Evolutionary conservation across 805 yeast genomes (phyloP).

Genomic region (Yamadazyma nakazawae): DNA sequence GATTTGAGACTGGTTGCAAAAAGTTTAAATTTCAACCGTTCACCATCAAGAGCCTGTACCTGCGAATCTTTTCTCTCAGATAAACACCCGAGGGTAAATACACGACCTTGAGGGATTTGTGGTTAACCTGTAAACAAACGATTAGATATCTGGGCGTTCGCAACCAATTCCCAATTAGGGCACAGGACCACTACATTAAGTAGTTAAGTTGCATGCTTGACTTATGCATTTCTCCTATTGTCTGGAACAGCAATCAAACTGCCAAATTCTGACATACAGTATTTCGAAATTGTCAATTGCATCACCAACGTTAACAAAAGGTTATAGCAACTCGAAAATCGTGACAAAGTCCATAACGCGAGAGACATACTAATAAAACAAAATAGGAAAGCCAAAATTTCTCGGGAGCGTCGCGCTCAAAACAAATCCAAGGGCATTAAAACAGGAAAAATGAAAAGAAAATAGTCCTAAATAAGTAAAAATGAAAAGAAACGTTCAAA

Average conservation of each 20-base stretch:
- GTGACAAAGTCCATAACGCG: background rate
- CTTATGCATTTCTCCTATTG: background rate
- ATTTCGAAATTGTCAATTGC: too few species aligned
- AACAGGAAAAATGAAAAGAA: background rate
- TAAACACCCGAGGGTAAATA: too few species aligned
- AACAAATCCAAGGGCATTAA: background rate
- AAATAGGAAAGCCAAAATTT: background rate
- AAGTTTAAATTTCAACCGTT: too few species aligned
- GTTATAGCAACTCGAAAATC: background rate
- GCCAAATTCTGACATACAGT: background rate
- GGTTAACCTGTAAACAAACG: background rate
- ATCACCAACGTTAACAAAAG: background rate
- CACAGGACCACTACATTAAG: background rate
- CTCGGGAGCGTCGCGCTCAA: background rate
- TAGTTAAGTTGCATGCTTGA: background rate
- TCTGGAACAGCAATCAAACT: background rate
- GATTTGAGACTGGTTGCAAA: too few species aligned
- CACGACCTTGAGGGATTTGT: too few species aligned
- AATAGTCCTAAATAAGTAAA: background rate
- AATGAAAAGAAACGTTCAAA: background rate
- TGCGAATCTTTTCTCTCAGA: too few species aligned
- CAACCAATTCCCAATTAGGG: background rate
- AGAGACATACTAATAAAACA: background rate
- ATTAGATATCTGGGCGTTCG: background rate
- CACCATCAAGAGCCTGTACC: too few species aligned